phyloP scores from a whole-genome alignment of 768 basidiomycete species.

The Podaxis mareebaensis region DNA sequence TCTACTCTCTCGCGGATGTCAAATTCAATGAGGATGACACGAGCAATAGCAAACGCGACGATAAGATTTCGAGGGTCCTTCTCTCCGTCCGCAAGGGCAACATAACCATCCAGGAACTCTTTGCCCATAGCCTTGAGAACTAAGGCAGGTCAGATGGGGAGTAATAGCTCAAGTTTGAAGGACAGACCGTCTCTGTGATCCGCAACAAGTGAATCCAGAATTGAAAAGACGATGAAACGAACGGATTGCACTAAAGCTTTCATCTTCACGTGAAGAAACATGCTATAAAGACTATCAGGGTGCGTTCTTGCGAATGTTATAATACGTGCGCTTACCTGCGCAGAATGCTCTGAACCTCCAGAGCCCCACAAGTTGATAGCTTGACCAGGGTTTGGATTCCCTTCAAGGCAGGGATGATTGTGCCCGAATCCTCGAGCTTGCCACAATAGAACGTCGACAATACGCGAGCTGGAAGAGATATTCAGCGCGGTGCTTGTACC shows the following conservation, averaged over 20 bases:
- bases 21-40: constrained; percentile 87
- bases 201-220: constrained; percentile 78
- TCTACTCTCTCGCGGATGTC: constrained; percentile 75
- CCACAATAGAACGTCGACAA: constrained; percentile 80
- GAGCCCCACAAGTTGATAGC: constrained; percentile 57
- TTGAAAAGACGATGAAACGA: constrained; percentile 77
- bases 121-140: constrained; percentile 73
- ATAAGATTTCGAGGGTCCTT: constrained; percentile 96
- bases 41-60: constrained; percentile 83
- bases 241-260: constrained; percentile 79
- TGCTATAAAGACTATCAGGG: constrained; percentile 38
- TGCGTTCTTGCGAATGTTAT: neutral
- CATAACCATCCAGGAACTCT: constrained; percentile 75
- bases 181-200: constrained; percentile 63
- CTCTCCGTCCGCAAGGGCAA: constrained; percentile 86
- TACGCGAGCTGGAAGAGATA: constrained; percentile 62
- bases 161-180: neutral
- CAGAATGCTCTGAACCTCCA: constrained; percentile 12
- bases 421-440: constrained; percentile 85
- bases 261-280: constrained; percentile 81
- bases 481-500: neutral
- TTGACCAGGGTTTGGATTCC: constrained; percentile 70
- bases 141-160: constrained; percentile 25
- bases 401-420: constrained; percentile 77
- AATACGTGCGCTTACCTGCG: neutral